phyloP scores from a whole-genome alignment of 1,284 basidiomycete species.

The Ganoderma lingzhi region DNA sequence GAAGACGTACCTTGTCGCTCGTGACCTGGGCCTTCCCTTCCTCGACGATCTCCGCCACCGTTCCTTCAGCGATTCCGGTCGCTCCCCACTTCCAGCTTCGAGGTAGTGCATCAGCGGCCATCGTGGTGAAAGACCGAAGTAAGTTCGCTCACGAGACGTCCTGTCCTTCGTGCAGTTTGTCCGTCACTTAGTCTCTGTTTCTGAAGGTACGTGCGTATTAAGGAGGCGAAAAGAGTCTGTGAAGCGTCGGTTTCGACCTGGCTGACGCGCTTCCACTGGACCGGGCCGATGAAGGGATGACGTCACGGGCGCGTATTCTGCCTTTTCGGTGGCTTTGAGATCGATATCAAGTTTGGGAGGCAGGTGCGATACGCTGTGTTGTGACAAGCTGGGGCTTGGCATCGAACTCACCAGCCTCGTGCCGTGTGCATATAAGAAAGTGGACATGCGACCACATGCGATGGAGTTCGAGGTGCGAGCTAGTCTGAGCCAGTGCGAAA shows the following conservation, averaged over 20 bases:
- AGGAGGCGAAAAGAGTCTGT: neutral
- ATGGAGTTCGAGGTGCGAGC: too few species aligned
- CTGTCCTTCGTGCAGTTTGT: constrained; percentile 41
- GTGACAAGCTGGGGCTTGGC: too few species aligned
- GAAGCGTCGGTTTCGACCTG: neutral
- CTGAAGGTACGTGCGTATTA: neutral
- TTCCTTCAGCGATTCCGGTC: constrained; percentile 39
- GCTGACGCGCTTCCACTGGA: neutral
- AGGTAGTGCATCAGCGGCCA: too few species aligned
- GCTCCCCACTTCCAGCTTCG: constrained; percentile 45
- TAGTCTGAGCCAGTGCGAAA: too few species aligned
- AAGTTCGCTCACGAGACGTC: constrained; percentile 40
- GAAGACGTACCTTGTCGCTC: constrained; percentile 46
- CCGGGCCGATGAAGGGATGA: neutral
- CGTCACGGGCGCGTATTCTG: neutral
- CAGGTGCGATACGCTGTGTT: neutral
- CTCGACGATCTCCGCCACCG: constrained; percentile 43
- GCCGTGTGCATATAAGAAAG: too few species aligned
- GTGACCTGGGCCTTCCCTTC: constrained; percentile 48
- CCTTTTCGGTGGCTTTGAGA: neutral
- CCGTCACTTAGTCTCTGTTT: constrained; percentile 34
- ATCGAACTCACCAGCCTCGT: too few species aligned
- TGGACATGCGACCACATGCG: too few species aligned
- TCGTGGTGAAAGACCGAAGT: too few species aligned
- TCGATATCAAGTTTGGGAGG: neutral